Base-by-base conservation (phyloP, 2,329 filamentous ascomycete species). In the Aureobasidium zeae region DNA sequence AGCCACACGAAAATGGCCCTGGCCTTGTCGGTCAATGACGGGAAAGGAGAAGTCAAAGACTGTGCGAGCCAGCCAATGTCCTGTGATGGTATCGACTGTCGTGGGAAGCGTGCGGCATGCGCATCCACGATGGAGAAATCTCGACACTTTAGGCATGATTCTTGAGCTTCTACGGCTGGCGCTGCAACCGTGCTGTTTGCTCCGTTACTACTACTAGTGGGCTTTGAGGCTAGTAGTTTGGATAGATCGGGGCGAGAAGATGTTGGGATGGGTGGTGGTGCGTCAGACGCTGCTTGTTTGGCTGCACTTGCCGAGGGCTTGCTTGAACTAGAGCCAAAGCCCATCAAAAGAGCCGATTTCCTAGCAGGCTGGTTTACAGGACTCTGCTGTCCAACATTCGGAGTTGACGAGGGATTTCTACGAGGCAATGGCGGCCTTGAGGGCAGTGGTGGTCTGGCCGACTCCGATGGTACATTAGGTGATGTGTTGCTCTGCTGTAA, bases 1-100 rank as follows among this genome's bases (percentile, higher is more conserved):
- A 88, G 78, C 91, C 91, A 98, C 1, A 84, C 86, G 59, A 96
- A 96, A 48, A 98, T 85, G 2, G 79, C 86, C 20, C 91, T 76
- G 2, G 91, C 89, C 66, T 95, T 95, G 62, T 96, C 89, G 0
- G 89, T 94, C 1, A 82, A 89, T 1, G 86, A 94, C 1, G 77
- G 65, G 57, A 96, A 95, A 0, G 83, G 82, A 3, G 73, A 70
- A 46, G 86, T 94, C 15, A 96, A 74, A 39, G 83, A 76, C 39
- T 76, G 73, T 0, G 88, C 87, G 17, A 98, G 72, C 66, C 84
- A 84, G 15, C 73, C 76, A 3, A 91, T 68, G 52, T 77, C 72
- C 7, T 54, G 44, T 0, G 82, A 79, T 32, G 86, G 86, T 13
- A 95, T 72, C 1, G 77, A 75, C 32, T 81, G 65, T 21, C 79